phyloP scores from a whole-genome alignment of 2,329 filamentous ascomycete species.

The Pestalotiopsis sp. region DNA sequence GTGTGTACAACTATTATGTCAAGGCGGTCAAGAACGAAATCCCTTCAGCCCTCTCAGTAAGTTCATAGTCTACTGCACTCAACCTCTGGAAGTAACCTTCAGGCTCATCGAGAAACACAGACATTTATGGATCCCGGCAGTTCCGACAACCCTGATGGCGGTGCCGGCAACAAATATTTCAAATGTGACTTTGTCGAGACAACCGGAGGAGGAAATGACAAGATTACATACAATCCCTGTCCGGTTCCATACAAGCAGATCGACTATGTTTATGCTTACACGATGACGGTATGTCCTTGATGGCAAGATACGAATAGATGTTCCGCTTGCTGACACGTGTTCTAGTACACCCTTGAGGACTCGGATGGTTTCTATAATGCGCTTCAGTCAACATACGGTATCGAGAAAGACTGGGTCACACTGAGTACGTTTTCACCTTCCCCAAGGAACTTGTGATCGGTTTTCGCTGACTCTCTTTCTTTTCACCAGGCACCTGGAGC shows the following conservation, averaged over 20 bases:
- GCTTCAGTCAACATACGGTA: not conserved
- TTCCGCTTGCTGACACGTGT: not conserved
- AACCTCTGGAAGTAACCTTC: too few relatives aligned
- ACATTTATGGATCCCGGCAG: not conserved
- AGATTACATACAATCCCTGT: not conserved
- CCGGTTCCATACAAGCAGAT: not conserved
- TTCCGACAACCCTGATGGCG: not conserved
- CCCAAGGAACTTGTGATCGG: too few relatives aligned
- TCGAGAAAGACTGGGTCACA: not conserved
- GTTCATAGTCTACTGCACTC: not conserved
- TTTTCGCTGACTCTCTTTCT: too few relatives aligned
- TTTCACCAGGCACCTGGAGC: too few relatives aligned
- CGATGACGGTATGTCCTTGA: not conserved
- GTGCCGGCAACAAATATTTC: not conserved
- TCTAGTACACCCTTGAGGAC: not conserved
- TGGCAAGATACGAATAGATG: too few relatives aligned
- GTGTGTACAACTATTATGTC: conserved; percentile 1
- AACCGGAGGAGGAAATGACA: not conserved
- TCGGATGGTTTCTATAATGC: not conserved
- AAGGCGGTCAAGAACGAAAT: not conserved
- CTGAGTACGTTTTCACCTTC: not conserved
- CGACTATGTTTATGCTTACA: not conserved
- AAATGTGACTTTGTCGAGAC: not conserved
- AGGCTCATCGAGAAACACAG: not conserved
- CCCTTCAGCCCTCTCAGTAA: not conserved